Conservation (phyloP, 2,329 filamentous ascomycete species). For the Aspergillus puulaauensis region DNA sequence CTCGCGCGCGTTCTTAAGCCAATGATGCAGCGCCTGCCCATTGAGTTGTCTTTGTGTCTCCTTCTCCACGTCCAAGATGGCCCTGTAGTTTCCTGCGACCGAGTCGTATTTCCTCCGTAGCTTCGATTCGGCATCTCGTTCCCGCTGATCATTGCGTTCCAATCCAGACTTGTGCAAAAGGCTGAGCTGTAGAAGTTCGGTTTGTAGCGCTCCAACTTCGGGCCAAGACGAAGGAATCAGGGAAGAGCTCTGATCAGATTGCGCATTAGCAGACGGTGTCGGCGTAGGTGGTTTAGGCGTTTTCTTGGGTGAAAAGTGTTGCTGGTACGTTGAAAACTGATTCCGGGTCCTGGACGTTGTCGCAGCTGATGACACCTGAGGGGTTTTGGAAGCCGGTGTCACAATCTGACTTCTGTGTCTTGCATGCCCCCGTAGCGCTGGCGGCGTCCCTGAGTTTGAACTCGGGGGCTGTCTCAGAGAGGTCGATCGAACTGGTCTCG, state of each 20-base stretch:
- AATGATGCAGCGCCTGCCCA: conserved; percentile 33
- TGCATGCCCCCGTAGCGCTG: conserved; percentile 26
- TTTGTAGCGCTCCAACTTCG: conserved; percentile 39
- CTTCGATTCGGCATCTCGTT: conserved; percentile 26
- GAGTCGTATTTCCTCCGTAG: conserved; percentile 35
- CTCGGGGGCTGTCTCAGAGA: conserved; percentile 37
- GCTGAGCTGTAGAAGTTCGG: conserved; percentile 45
- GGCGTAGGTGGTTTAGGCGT: conserved; percentile 23
- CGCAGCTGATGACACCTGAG: conserved; percentile 17
- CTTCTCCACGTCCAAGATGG: conserved; percentile 32
- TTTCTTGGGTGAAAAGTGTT: conserved; percentile 42
- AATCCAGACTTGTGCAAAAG: conserved; percentile 36
- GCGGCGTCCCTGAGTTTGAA: conserved; percentile 15
- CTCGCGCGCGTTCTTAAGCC: conserved; percentile 32
- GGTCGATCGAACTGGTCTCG: conserved; percentile 35
- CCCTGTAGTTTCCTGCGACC: conserved; percentile 35
- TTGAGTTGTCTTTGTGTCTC: conserved; percentile 34
- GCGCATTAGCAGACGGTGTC: conserved; percentile 15
- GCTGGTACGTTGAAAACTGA: conserved; percentile 39
- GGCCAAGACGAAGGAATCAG: conserved; percentile 32
- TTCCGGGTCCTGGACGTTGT: conserved; percentile 26
- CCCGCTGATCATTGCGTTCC: conserved; percentile 32
- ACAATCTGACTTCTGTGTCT: conserved; percentile 39
- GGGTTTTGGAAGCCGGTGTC: conserved; percentile 16
- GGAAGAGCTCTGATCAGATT: conserved; percentile 17